These are phyloP conservation scores for Cylindrotheca fusiformis DNA, from an alignment of 108 stramenopile species.

Conservation along the genomic window DNA sequence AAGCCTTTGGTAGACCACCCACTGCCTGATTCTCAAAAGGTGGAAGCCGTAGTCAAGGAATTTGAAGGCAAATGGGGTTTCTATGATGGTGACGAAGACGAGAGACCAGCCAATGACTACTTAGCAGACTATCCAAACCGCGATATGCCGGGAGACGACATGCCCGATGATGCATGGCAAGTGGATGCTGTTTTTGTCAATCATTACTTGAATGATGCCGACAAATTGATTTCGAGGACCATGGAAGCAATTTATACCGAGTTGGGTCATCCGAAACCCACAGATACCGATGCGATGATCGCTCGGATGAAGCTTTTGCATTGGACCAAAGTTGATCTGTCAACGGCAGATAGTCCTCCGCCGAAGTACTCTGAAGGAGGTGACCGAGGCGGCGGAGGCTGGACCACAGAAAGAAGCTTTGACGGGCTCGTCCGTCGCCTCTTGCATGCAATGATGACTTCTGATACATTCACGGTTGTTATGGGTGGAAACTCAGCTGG, in stretches of 20 bases:
- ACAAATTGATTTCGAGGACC: constrained; percentile 58
- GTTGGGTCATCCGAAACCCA: constrained; percentile 66
- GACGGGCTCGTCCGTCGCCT: constrained; percentile 72
- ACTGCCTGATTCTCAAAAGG: constrained; percentile 19
- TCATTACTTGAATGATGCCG: constrained; percentile 73
- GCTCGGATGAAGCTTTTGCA: constrained; percentile 59
- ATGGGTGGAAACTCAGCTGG: constrained; percentile 66
- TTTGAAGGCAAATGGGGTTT: constrained; percentile 61
- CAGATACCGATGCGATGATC: constrained; percentile 38
- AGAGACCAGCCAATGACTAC: constrained; percentile 61
- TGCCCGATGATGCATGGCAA: constrained; percentile 82
- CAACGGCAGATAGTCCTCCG: constrained; percentile 19
- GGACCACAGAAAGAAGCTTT: constrained; percentile 70
- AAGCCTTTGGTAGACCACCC: constrained; percentile 31
- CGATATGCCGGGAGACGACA: constrained; percentile 66
- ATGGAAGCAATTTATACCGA: constrained; percentile 73
- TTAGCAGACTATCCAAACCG: constrained; percentile 44
- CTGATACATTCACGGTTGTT: constrained; percentile 74
- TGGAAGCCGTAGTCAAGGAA: constrained; percentile 19
- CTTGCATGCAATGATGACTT: constrained; percentile 85
- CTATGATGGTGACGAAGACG: constrained; percentile 78
- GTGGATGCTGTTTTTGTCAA: constrained; percentile 85
- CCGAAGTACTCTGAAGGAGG: constrained; percentile 29
- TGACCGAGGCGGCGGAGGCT: constrained; percentile 54
- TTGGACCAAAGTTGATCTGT: constrained; percentile 54